phyloP scores from a whole-genome alignment of 2,329 filamentous ascomycete genomes.

The Colletotrichum shisoi region DNA sequence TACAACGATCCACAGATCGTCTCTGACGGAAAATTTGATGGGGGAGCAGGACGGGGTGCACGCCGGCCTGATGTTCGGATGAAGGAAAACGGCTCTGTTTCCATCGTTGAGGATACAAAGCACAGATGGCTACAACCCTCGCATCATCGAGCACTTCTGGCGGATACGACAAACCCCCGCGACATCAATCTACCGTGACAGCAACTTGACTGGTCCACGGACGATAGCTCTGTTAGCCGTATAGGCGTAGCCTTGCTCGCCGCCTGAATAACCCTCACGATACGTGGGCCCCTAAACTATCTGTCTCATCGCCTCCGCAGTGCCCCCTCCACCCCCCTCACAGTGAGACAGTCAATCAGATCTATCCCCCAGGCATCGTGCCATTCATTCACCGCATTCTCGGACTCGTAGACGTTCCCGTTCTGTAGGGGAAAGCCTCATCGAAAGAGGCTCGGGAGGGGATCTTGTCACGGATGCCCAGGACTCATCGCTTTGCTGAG shows the following conservation, averaged over 20 bases:
- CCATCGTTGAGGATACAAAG: neutral
- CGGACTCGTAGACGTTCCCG: neutral
- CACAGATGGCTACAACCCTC: neutral
- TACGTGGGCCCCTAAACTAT: neutral
- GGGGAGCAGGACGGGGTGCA: neutral
- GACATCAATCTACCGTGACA: too few relatives aligned
- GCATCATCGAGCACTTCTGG: neutral
- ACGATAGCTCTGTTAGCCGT: neutral
- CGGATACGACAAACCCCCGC: neutral
- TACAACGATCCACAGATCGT: neutral
- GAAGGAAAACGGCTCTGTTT: neutral
- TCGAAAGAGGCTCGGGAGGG: slow-evolving; percentile 4
- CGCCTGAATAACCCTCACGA: neutral
- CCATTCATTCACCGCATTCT: slow-evolving; percentile 8
- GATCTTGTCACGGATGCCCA: neutral
- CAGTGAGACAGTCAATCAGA: neutral
- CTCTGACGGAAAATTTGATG: neutral
- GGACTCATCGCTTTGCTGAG: neutral
- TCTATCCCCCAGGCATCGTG: neutral
- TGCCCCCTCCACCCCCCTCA: neutral
- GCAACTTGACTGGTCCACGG: neutral
- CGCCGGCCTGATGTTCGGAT: neutral
- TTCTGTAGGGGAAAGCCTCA: neutral
- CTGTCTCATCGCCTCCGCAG: neutral
- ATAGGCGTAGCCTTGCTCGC: neutral